Base-by-base conservation (phyloP, 2,329 filamentous ascomycete species). In the Fusarium denticulatum region DNA sequence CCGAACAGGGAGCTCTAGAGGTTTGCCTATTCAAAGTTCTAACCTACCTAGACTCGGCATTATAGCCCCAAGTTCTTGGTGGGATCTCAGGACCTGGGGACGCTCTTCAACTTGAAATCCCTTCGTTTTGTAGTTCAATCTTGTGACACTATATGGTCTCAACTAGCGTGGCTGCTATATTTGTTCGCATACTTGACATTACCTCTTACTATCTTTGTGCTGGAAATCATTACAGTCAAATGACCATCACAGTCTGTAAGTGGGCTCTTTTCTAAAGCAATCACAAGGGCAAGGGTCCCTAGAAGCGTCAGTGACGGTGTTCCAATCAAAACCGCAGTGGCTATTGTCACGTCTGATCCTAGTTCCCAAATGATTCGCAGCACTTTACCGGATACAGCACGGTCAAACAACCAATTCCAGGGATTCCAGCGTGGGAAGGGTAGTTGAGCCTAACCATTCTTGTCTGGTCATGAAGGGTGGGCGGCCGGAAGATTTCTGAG, bases 321-420 rank as follows among this genome's bases (percentile, higher is more conserved):
- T 60, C 75, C 75, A 77, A 77, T 77, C 68, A 77, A 57, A 63
- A 50, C 58, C 43, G 22, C 49, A 43, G 60, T 47, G 46, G 39
- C 63, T 67, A 60, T 59, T 56, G 55, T 64, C 64, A 65, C 47
- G 61, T 37, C 39, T 43, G 53, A 37, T 60, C 60, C 60, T 58
- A 66, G 69, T 50, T 66, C 46, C 52, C 56, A 68, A 68, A 62
- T 47, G 58, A 60, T 67, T 58, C 59, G 42, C 71, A 73, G 64
- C 67, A 73, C 43, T 61, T 75, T 73, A 30, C 74, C 74, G 47
- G 47, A 71, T 76, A 39, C 60, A 72, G 70, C 59, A 59, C 58
- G 43, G 63, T 70, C 75, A 74, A 66, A 71, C 71, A 67, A 49
- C 36, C 43, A 60, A 67, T 36, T 64, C 57, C 45, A 67, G 59